Base-by-base conservation (phyloP, 75 land plant species). In the Adiantum capillusveneris region DNA sequence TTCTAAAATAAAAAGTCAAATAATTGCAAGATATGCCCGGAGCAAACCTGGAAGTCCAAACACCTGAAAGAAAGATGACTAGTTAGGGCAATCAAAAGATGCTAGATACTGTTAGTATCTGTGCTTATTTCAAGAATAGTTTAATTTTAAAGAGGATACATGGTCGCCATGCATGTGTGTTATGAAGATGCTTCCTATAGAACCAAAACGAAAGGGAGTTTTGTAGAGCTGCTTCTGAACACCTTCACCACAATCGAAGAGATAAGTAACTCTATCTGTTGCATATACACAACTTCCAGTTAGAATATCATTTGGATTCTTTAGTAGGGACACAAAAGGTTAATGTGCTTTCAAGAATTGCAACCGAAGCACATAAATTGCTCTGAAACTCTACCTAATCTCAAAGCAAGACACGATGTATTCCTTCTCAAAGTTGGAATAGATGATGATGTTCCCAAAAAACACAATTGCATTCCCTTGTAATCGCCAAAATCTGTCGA, bases 161-260 rank as follows among this genome's bases (percentile, higher is more conserved):
- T 76, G 75, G 44, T 76, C 79, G 7, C 76, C 76, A 56, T 72
- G 79, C 76, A 76, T 72, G 57, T 76, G 79, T 21, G 79, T 76
- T 24, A 76, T 72, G 49, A 76, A 76, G 48, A 76, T 76, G 42
- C 48, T 76, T 59, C 66, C 79, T 28, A 76, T 63, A 11, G 36
- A 36, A 3, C 51, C 37, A 1, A 54, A 60, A 25, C 65, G 59
- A 66, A 71, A 61, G 1, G 63, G 75, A 25, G 66, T 60, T 44
- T 52, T 19, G 1, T 66, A 56, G 21, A 76, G 12, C 45, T 73
- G 70, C 39, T 76, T 79, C 26, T 64, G 67, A 31, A 63, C 67
- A 46, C 79, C 79, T 62, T 76, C 79, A 22, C 76, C 79, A 45
- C 79, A 76, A 49, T 76, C 76, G 46, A 76, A 71, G 39, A 76